phyloP scores from a whole-genome alignment of 2,329 filamentous ascomycete species.

The Alternaria arborescens region DNA sequence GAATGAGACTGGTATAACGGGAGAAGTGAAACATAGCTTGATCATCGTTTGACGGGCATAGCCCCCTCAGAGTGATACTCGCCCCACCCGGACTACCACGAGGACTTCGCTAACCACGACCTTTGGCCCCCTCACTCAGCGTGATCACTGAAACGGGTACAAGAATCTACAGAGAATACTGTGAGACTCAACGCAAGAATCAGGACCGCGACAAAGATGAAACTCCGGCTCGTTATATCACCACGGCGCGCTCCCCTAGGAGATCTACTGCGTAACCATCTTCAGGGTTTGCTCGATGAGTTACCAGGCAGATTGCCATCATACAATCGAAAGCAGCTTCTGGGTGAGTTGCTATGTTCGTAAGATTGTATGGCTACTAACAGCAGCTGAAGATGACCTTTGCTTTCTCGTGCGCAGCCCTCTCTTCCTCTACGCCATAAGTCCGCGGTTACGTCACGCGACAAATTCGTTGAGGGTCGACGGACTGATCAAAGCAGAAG shows the following conservation, averaged over 20 bases:
- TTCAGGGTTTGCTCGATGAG: slow-evolving; percentile 11
- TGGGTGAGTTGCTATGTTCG: slow-evolving; percentile 5
- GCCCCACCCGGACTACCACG: neutral
- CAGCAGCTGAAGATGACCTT: slow-evolving; percentile 8
- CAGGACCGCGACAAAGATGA: neutral
- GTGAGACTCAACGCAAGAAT: neutral
- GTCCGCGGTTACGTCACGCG: slow-evolving; percentile 4
- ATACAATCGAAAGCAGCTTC: slow-evolving; percentile 12
- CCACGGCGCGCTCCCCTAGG: neutral
- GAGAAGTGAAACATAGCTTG: neutral
- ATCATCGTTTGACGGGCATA: neutral
- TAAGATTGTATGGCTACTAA: neutral
- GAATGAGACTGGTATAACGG: neutral
- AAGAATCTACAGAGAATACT: neutral
- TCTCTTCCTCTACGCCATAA: slow-evolving; percentile 18
- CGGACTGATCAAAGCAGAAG: neutral
- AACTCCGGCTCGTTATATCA: neutral
- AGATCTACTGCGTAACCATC: slow-evolving; percentile 4
- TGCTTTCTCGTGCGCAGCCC: slow-evolving; percentile 17
- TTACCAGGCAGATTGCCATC: slow-evolving; percentile 10
- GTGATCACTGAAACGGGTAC: neutral
- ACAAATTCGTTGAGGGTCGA: neutral
- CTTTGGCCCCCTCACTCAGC: neutral
- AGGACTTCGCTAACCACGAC: too few relatives aligned
- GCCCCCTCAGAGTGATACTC: neutral